Evolutionary conservation across 129 eudicot species (phyloP).

Genomic region (Tanacetum coccineum): DNA sequence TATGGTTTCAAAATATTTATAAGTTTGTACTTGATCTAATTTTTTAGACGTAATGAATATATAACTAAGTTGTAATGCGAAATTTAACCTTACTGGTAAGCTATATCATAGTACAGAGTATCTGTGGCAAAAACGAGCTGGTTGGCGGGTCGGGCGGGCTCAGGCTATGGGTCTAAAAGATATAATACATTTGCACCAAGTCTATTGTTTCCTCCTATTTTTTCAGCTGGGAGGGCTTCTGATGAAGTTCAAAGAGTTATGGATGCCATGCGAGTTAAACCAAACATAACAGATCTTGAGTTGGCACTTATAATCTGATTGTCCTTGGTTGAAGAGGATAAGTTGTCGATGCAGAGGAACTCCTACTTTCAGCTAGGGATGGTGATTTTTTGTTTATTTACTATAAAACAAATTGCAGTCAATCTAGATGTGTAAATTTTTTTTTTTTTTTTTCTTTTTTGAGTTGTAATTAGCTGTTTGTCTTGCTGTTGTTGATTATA

Average conservation of each 20-base stretch:
- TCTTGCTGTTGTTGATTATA: slow-evolving; percentile 9
- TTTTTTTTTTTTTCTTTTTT: too few relatives aligned
- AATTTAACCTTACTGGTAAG: too few relatives aligned
- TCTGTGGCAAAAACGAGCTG: too few relatives aligned
- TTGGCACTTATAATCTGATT: slow-evolving; percentile 85
- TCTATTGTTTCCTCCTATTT: slow-evolving; percentile 89
- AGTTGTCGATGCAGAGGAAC: slow-evolving; percentile 82
- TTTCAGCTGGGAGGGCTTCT: slow-evolving; percentile 75
- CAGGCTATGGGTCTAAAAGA: too few relatives aligned
- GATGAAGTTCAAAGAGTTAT: slow-evolving; percentile 79
- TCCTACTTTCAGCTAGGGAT: slow-evolving; percentile 74
- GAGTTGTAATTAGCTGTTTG: background rate
- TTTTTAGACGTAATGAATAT: too few relatives aligned
- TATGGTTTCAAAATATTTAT: too few relatives aligned
- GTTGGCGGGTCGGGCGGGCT: too few relatives aligned
- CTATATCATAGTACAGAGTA: too few relatives aligned
- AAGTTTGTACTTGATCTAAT: too few relatives aligned
- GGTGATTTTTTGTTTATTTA: slow-evolving; percentile 36
- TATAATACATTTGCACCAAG: too few relatives aligned
- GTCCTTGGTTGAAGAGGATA: slow-evolving; percentile 72
- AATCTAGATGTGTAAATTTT: slow-evolving; percentile 13
- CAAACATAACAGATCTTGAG: slow-evolving; percentile 86
- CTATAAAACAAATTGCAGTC: slow-evolving; percentile 10
- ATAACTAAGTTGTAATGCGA: too few relatives aligned
- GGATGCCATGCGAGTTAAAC: slow-evolving; percentile 62